Percentiles rank a stretch among this genome's conserved stretches.
phyloP scores from a whole-genome alignment of 257 asterid genomes.

The Echites panduratus region DNA sequence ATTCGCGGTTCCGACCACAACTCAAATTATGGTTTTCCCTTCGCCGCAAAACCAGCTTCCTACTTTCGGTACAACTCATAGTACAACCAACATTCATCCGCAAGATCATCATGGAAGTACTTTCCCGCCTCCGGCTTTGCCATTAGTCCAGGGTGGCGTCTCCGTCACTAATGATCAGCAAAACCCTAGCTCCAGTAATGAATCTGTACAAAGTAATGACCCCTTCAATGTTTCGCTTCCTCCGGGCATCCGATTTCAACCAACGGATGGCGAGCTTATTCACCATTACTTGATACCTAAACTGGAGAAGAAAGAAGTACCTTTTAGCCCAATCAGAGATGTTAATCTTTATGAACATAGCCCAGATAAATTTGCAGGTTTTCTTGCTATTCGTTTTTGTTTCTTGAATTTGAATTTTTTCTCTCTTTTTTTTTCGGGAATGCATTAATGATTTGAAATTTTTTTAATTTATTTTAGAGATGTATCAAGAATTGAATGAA shows the following conservation, averaged over 20 bases:
- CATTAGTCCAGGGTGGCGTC: background rate
- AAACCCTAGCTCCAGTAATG: background rate
- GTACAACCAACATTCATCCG: background rate
- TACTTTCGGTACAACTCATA: background rate
- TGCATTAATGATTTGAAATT: background rate
- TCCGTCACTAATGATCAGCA: background rate
- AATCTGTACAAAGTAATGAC: background rate
- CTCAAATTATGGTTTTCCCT: background rate
- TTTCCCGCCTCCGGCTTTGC: background rate
- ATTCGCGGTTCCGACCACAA: background rate
- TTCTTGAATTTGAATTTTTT: background rate
- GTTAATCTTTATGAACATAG: slow-evolving; percentile 74
- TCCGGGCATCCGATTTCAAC: slow-evolving; percentile 76
- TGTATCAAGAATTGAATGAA: slow-evolving; percentile 56
- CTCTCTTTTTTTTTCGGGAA: background rate
- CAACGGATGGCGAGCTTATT: slow-evolving; percentile 75
- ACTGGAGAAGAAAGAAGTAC: slow-evolving; percentile 24
- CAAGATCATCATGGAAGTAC: background rate
- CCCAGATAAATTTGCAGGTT: slow-evolving; percentile 85
- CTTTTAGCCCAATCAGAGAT: slow-evolving; percentile 47
- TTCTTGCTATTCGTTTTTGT: background rate
- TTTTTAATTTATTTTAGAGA: slow-evolving; percentile 15
- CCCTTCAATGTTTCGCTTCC: slow-evolving; percentile 36
- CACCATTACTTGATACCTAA: slow-evolving; percentile 67
- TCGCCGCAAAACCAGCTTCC: background rate